Percentiles rank a stretch among this genome's conserved stretches.
Evolutionary conservation across 129 eudicot species (phyloP).

Genomic region (Heracleum sosnowskyi): DNA sequence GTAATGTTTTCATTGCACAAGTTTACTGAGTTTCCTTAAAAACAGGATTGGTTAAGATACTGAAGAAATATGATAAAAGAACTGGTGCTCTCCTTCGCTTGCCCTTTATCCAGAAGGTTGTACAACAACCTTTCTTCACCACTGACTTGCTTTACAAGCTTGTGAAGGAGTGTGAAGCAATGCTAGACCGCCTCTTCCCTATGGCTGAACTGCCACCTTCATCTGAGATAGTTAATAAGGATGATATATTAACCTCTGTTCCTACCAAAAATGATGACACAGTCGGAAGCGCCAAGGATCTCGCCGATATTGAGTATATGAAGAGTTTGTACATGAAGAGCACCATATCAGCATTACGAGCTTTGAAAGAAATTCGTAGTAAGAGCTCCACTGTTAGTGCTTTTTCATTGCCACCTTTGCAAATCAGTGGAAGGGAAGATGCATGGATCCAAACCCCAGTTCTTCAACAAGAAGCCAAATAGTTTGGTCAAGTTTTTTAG

Average conservation of each 20-base stretch:
- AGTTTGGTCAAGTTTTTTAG: neutral
- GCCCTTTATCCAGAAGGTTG: slow-evolving; percentile 84
- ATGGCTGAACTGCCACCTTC: slow-evolving; percentile 25
- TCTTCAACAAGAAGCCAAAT: slow-evolving; percentile 71
- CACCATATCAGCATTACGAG: slow-evolving; percentile 65
- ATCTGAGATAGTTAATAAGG: slow-evolving; percentile 16
- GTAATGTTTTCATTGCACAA: neutral
- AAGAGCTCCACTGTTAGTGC: slow-evolving; percentile 81
- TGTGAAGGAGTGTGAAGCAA: slow-evolving; percentile 77
- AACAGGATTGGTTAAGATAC: slow-evolving; percentile 73
- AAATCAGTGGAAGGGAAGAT: slow-evolving; percentile 53
- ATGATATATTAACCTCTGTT: slow-evolving; percentile 30
- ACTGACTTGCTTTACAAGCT: slow-evolving; percentile 78
- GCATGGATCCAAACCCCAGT: slow-evolving; percentile 62
- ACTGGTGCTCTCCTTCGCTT: slow-evolving; percentile 81
- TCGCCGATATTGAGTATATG: slow-evolving; percentile 68
- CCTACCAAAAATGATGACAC: slow-evolving; percentile 5
- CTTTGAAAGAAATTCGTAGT: slow-evolving; percentile 74
- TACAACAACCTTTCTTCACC: slow-evolving; percentile 84
- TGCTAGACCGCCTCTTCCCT: slow-evolving; percentile 64
- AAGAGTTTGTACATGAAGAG: slow-evolving; percentile 67
- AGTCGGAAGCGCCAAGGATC: slow-evolving; percentile 40
- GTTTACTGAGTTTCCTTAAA: neutral
- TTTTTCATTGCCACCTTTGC: slow-evolving; percentile 83
- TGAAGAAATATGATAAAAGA: slow-evolving; percentile 87